phyloP scores from a whole-genome alignment of 23 red algal species.

The Cyanidioschyzon merolae region DNA sequence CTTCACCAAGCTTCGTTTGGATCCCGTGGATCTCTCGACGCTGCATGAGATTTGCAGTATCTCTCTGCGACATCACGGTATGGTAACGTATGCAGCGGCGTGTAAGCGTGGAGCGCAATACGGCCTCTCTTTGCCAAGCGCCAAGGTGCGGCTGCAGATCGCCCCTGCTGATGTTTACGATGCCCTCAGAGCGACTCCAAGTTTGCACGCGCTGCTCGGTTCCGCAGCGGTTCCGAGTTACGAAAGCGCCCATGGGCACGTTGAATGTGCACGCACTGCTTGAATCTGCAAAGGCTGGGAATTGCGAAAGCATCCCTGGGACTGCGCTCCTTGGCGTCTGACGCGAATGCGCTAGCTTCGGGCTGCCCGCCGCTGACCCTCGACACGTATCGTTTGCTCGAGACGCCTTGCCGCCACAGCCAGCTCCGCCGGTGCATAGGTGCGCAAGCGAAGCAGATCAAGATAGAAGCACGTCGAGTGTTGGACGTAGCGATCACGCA shows the following conservation, averaged over 20 bases:
- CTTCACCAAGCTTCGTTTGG: conserved; percentile 25
- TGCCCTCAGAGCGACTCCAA: not conserved
- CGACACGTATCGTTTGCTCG: too few relatives aligned
- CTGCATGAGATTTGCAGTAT: conserved; percentile 51
- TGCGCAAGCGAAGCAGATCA: not conserved
- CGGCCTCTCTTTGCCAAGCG: not conserved
- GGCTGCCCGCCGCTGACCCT: too few relatives aligned
- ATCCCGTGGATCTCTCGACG: conserved; percentile 18
- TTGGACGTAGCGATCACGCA: not conserved
- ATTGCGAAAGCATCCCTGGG: too few relatives aligned
- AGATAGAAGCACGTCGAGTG: not conserved
- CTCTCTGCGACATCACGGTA: conserved; percentile 38
- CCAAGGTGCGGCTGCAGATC: not conserved
- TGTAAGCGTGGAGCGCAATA: not conserved
- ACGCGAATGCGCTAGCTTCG: too few relatives aligned
- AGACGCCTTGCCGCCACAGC: too few relatives aligned
- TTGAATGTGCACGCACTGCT: too few relatives aligned
- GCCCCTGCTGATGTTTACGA: not conserved
- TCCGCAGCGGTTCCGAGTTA: not conserved
- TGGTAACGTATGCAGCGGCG: conserved; percentile 27
- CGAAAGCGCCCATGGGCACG: too few relatives aligned
- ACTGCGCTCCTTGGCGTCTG: too few relatives aligned
- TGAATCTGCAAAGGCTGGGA: too few relatives aligned
- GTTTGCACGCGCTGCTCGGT: not conserved
- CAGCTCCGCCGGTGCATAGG: too few relatives aligned